Evolutionary conservation across 2,329 filamentous ascomycete genomes (phyloP).

Genomic region (Purpureocillium takamizusanense): DNA sequence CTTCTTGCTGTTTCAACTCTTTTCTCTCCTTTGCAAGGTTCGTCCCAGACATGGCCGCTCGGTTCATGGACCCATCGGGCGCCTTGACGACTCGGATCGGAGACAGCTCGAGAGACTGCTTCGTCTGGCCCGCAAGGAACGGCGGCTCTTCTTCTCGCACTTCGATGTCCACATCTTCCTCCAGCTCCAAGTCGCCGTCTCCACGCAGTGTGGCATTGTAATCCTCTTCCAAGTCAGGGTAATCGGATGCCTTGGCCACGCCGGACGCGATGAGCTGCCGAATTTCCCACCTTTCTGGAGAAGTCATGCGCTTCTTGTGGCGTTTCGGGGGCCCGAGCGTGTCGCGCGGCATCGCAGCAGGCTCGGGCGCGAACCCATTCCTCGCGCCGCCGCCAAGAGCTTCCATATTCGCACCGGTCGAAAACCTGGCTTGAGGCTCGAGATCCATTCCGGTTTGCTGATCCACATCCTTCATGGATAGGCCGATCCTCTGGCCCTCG

Average conservation of each 20-base stretch:
- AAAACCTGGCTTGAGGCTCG: slow-evolving; percentile 66
- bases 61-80: slow-evolving; percentile 94
- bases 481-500: slow-evolving; percentile 69
- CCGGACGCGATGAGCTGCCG: slow-evolving; percentile 93
- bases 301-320: slow-evolving; percentile 88
- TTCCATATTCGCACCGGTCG: slow-evolving; percentile 86
- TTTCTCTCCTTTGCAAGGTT: slow-evolving; percentile 80
- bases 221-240: slow-evolving; percentile 89
- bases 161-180: slow-evolving; percentile 96
- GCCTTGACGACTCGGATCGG: slow-evolving; percentile 96
- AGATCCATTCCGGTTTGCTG: slow-evolving; percentile 80
- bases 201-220: slow-evolving; percentile 82
- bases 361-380: slow-evolving; percentile 45
- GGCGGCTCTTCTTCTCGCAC: slow-evolving; percentile 93
- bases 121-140: slow-evolving; percentile 91
- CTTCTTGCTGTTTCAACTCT: slow-evolving; percentile 82
- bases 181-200: slow-evolving; percentile 80
- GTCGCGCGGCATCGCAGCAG: slow-evolving; percentile 23
- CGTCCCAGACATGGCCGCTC: slow-evolving; percentile 90
- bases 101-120: slow-evolving; percentile 88
- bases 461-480: slow-evolving; percentile 97
- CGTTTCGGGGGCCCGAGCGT: slow-evolving; percentile 36
- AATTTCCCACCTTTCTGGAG: slow-evolving; percentile 95
- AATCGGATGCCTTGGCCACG: slow-evolving; percentile 84
- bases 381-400: slow-evolving; percentile 58